A percentile compares a stretch with the other conserved stretches of the same genome.
Conservation (phyloP, 495 filamentous ascomycete genomes). For the Penicillium cosmopolitanum region DNA sequence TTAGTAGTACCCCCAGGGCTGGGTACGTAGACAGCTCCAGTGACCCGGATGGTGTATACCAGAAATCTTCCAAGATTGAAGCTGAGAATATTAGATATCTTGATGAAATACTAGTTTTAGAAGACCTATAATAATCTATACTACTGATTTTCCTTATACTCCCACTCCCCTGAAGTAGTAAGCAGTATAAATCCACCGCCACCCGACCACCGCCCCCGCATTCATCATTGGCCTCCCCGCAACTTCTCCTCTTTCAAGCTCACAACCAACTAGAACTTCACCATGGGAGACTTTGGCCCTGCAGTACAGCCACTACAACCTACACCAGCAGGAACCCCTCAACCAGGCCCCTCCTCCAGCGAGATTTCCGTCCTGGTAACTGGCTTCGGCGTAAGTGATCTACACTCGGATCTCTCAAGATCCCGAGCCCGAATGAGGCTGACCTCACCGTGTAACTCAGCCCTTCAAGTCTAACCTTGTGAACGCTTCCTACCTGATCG, state of each 20-base stretch:
- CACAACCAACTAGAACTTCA: slow-evolving; percentile 9
- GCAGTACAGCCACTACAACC: slow-evolving; percentile 21
- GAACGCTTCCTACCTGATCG: slow-evolving; percentile 76
- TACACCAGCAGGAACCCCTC: slow-evolving; percentile 19
- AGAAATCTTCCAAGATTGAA: too few species aligned
- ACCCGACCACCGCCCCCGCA: slow-evolving; percentile 2
- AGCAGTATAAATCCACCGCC: not conserved
- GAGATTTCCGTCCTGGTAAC: slow-evolving; percentile 72
- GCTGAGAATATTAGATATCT: too few species aligned
- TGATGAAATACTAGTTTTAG: too few species aligned
- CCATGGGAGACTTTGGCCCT: slow-evolving; percentile 48
- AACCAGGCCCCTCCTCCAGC: slow-evolving; percentile 21
- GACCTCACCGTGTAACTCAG: slow-evolving; percentile 38
- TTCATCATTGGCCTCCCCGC: slow-evolving; percentile 2
- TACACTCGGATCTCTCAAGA: slow-evolving; percentile 16
- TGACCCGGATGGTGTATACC: too few species aligned
- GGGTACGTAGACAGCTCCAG: too few species aligned
- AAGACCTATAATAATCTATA: too few species aligned
- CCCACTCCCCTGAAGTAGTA: not conserved
- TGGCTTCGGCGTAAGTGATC: slow-evolving; percentile 68
- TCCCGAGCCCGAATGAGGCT: slow-evolving; percentile 3
- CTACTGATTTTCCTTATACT: too few species aligned
- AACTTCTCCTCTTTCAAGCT: slow-evolving; percentile 1
- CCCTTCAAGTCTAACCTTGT: slow-evolving; percentile 68
- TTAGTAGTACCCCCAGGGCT: too few species aligned